Conservation (phyloP, 2,329 filamentous ascomycete genomes). For the Microsporum audouinii region DNA sequence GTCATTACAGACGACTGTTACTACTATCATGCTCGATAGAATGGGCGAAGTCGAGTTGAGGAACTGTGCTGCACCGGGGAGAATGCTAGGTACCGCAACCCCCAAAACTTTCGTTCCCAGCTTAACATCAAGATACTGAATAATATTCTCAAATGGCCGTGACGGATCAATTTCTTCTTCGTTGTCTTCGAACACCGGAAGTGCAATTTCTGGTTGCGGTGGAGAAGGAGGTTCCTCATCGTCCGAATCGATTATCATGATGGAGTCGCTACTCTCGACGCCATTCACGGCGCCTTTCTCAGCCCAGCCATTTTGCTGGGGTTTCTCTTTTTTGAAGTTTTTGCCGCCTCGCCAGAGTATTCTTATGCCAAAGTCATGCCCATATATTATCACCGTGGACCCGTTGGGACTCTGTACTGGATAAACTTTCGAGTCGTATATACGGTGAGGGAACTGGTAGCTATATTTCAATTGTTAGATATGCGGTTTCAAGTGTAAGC, state of each 20-base stretch:
- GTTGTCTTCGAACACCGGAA: constrained; percentile 43
- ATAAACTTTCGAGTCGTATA: constrained; percentile 46
- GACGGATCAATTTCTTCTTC: constrained; percentile 48
- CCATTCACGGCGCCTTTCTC: constrained; percentile 31
- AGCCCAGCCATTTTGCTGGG: constrained; percentile 14
- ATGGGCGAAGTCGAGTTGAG: constrained; percentile 37
- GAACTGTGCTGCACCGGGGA: constrained; percentile 30
- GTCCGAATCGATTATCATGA: constrained; percentile 48
- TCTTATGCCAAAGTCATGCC: constrained; percentile 46
- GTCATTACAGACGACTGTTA: constrained; percentile 47
- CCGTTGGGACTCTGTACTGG: constrained; percentile 49
- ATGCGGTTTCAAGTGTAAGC: not conserved
- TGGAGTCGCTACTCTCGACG: constrained; percentile 30
- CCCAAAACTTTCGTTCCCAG: constrained; percentile 44
- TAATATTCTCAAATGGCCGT: constrained; percentile 42
- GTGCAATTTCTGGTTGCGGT: constrained; percentile 16
- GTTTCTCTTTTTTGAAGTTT: constrained; percentile 31
- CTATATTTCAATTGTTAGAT: constrained; percentile 27
- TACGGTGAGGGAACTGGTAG: constrained; percentile 49
- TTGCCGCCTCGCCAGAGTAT: constrained; percentile 51
- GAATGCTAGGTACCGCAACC: constrained; percentile 39
- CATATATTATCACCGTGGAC: constrained; percentile 51
- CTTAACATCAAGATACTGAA: constrained; percentile 45
- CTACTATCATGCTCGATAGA: constrained; percentile 41
- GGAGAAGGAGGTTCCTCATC: constrained; percentile 41